Conservation (phyloP, 768 basidiomycete species). For the Suillus occidentalis region DNA sequence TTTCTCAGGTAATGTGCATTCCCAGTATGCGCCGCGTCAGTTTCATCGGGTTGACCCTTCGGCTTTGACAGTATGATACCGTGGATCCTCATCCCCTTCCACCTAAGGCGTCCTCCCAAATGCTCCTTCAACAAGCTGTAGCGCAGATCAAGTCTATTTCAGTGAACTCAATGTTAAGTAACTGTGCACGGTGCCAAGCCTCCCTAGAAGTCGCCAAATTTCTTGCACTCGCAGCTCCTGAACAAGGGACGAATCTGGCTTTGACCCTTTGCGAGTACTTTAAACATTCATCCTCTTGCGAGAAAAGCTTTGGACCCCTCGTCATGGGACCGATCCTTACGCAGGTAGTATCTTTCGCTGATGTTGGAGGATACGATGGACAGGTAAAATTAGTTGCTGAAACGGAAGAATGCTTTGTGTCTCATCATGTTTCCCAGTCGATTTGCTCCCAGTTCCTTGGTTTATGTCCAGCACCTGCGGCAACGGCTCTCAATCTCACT, state of each 20-base stretch:
- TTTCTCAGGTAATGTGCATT: slow-evolving; percentile 44
- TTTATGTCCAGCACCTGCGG: slow-evolving; percentile 56
- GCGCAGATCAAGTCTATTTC: slow-evolving; percentile 57
- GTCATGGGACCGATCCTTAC: slow-evolving; percentile 62
- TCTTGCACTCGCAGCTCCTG: slow-evolving; percentile 61
- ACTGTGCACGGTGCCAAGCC: slow-evolving; percentile 61
- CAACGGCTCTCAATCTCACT: slow-evolving; percentile 60
- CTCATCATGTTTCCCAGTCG: slow-evolving; percentile 34
- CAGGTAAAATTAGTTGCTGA: slow-evolving; percentile 42
- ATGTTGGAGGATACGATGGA: slow-evolving; percentile 72
- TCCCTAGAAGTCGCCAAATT: slow-evolving; percentile 65
- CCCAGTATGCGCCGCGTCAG: background rate
- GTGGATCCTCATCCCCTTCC: slow-evolving; percentile 68
- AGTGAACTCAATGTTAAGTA: slow-evolving; percentile 53
- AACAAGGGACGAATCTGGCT: slow-evolving; percentile 55
- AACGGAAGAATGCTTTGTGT: background rate
- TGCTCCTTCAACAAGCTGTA: slow-evolving; percentile 52
- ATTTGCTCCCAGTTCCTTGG: slow-evolving; percentile 61
- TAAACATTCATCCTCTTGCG: slow-evolving; percentile 52
- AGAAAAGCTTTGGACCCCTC: slow-evolving; percentile 44
- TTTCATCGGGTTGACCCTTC: background rate
- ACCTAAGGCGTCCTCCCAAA: slow-evolving; percentile 45
- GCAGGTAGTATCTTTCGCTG: slow-evolving; percentile 69
- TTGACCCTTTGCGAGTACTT: slow-evolving; percentile 62
- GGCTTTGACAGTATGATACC: slow-evolving; percentile 45